Base-by-base conservation (phyloP, 2,329 filamentous ascomycete species). In the Beauveria asiatica region DNA sequence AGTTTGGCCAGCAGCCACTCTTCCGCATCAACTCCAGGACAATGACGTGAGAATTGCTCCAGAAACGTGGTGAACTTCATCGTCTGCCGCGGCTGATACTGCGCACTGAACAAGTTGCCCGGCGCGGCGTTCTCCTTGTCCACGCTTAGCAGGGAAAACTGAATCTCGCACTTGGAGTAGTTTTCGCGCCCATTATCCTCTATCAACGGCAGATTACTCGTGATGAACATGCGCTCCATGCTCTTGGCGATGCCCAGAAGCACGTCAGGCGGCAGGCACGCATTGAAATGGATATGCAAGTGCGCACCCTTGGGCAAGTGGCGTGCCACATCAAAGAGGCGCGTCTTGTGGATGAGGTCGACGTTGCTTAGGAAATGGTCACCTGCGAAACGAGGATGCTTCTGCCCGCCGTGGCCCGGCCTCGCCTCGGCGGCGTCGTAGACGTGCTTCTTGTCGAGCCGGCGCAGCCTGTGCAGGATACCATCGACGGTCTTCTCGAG, bases 271-370 rank as follows among this genome's bases (percentile, higher is more conserved):
- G 78, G 75, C 5, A 91, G 75, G 62, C 87, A 89, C n/a, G 88
- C 81, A 69, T 91, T 92, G 76, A 89, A 91, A 70, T 92, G 88
- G 25, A 90, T 81, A 70, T 92, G 88, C 25, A 91, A 75, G 68
- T 91, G 85, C 0, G 81, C 81, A 2, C 87, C 88, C 70, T 92
- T 92, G 46, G 88, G 88, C 76, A 89, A 81, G 60, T 70, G 68
- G 37, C 74, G 74, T 6, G 84, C 81, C 27, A 87, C 78, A 30
- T 75, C 65, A 65, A 85, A 83, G 16, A 91, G 67, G 48, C 74
- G 71, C 9, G 87, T 89, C 51, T 77, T 57, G 42, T 79, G 71
- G 65, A 87, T 83, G 45, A 83, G 70, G 57, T 78, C 70, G 49
- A 76, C 69, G 65, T 85, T 85, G 56, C 78, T 76, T 25, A 86